Evolutionary conservation across 345 rosid species (phyloP).

Genomic region (Pistacia atlantica): DNA sequence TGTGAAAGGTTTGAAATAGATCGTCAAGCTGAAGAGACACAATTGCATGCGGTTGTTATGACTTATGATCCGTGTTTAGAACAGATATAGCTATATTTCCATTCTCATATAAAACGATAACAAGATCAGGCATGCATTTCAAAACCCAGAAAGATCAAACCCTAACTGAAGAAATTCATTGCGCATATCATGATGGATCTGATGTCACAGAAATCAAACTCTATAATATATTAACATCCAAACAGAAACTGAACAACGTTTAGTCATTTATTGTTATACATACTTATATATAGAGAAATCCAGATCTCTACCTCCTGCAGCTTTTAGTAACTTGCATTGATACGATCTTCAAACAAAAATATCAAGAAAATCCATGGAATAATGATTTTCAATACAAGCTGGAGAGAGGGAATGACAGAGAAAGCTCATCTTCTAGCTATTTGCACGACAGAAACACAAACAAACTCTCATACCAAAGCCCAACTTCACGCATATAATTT

Average conservation of each 20-base stretch:
- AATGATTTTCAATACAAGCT: neutral
- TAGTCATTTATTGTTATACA: constrained; percentile 16
- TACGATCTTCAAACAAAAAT: constrained; percentile 10
- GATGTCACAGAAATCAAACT: constrained; percentile 14
- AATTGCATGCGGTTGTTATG: constrained; percentile 9
- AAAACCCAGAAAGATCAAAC: constrained; percentile 15
- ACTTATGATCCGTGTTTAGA: neutral
- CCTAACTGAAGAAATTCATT: constrained; percentile 16
- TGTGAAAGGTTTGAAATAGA: neutral
- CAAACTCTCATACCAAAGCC: neutral
- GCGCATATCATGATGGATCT: neutral
- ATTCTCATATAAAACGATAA: neutral
- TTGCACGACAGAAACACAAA: neutral
- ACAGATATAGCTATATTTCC: neutral
- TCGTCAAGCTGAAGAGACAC: neutral
- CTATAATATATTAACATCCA: constrained; percentile 12
- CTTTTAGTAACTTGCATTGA: constrained; percentile 19
- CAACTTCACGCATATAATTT: neutral
- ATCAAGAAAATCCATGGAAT: neutral
- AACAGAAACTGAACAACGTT: constrained; percentile 17
- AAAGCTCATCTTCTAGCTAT: neutral
- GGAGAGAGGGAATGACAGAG: neutral
- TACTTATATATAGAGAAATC: constrained; percentile 9
- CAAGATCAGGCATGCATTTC: neutral
- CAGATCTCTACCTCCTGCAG: constrained; percentile 19